phyloP scores from a whole-genome alignment of 208 protist genomes.

The Trichomonas tenax region DNA sequence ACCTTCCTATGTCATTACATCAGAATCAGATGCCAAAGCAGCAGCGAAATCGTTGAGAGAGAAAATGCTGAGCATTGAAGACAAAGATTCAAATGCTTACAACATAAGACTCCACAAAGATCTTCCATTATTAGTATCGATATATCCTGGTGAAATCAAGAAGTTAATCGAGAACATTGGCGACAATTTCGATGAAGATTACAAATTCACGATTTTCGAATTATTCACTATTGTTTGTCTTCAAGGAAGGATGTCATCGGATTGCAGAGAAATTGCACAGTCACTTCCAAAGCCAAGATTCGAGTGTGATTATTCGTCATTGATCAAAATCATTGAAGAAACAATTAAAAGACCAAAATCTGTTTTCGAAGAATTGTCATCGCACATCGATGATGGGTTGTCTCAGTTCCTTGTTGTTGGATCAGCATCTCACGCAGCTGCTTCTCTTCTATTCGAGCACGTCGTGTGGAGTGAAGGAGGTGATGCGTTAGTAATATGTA shows the following conservation, averaged over 20 bases:
- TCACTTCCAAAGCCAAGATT: neutral
- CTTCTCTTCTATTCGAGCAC: neutral
- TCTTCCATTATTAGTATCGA: neutral
- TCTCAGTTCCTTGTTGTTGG: neutral
- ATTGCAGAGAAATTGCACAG: neutral
- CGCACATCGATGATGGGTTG: neutral
- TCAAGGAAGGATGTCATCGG: neutral
- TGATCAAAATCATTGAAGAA: neutral
- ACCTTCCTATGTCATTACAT: neutral
- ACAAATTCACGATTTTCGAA: neutral
- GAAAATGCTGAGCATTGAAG: neutral
- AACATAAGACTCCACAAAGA: neutral
- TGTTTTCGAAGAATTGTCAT: neutral
- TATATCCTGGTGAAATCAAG: neutral
- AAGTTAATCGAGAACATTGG: neutral
- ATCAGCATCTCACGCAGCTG: neutral
- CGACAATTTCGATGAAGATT: neutral
- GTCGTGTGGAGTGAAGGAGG: neutral
- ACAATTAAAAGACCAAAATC: neutral
- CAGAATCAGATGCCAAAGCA: neutral
- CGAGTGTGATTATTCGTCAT: neutral
- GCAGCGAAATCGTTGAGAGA: neutral
- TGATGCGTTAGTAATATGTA: neutral
- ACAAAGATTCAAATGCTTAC: neutral
- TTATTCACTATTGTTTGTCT: neutral